Evolutionary conservation across 2,329 filamentous ascomycete genomes (phyloP), one percentile per base, ranked within the genome.

Genomic region (Fusarium oligoseptatum): DNA sequence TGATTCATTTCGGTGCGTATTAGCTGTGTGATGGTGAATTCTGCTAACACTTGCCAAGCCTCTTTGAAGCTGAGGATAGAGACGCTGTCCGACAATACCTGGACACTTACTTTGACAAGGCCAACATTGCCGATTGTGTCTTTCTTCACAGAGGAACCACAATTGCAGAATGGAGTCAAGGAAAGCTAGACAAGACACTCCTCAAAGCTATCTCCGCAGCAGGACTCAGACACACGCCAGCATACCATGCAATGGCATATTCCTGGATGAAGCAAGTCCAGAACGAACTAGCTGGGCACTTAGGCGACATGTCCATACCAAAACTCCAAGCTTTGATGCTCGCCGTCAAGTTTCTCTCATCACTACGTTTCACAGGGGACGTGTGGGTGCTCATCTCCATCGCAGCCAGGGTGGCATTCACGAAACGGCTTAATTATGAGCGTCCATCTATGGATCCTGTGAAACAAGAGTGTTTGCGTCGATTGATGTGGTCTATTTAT

Each of bases 401-500:
- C 0, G 79, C 76, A 1, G 78, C 79, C 0, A 68, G 79, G 3
- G 68, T 80, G 1, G 77, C 75, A 0, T 80, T 80, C 3, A 80
- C 77, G 0, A 77, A 77, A 39, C 66, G 77, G 0, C 64, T 81
- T 0, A 81, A 81, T 20, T 78, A 80, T 2, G 79, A 81, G 29
- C 61, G 72, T 0, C 70, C 71, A 0, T 48, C 70, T 0, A 60
- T 67, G 1, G 73, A 77, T 6, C 66, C 75, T 1, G 64, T 81
- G 0, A 60, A 7, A 0, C 76, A 80, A 37, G 80, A 81, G 10
- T 72, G 66, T 9, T 67, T 75, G 0, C 75, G 80, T 3, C 73
- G 79, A 0, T 27, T 78, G 3, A 77, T 80, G 60, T 81, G 80
- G 80, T 73, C 78, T 0, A 74, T 81, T 1, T 81, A 77, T 15